Evolutionary conservation across 129 eudicot species (phyloP), one percentile per base, ranked within the genome.

Genomic region (Tagetes patula): DNA sequence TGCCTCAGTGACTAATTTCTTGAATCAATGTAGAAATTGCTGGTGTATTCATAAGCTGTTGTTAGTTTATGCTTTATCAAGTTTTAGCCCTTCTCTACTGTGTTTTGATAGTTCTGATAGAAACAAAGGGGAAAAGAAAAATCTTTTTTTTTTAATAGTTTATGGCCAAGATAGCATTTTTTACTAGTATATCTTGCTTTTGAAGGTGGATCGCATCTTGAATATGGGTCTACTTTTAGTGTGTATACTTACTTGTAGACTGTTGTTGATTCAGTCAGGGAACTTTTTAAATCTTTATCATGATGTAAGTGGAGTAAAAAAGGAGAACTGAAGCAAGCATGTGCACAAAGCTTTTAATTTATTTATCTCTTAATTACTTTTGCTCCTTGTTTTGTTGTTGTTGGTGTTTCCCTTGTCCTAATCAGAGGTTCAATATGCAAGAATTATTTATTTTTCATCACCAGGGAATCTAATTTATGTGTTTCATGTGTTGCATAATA

Each of bases 191-290:
- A 40, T 71, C 67, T 78, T 78, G 82, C 82, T 71, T 71, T 71
- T 71, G 82, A 62, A 70, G 66, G 10, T 70, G 82, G 50, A 79
- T 79, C 79, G 12, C 37, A 56, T 12, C 77, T 69, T 80, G 74
- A 70, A 63, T 75, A 78, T 80, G 61, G 78, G 45, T 79, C 61
- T 45, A 67, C 75, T 66, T 73, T 60, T 79, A 67, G 52, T 45
- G 80, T 68, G 7, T 76, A 68, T 77, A 49, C 79, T 64, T 63
- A 48, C 38, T 27, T 47, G 70, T 60, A n/a, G 71, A 78, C 63
- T 65, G 60, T 71, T 70, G 58, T 77, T 59, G 72, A 70, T 78
- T 33, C 30, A 52, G 5, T 42, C 20, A 48, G 65, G 27, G 30
- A 38, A 14, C 36, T 36, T 36, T 60, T 58, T 20, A 20, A 20